Evolutionary conservation across 306 rosid genomes (phyloP), one percentile per base, ranked within the genome.

Genomic region (Quillaja saponaria): DNA sequence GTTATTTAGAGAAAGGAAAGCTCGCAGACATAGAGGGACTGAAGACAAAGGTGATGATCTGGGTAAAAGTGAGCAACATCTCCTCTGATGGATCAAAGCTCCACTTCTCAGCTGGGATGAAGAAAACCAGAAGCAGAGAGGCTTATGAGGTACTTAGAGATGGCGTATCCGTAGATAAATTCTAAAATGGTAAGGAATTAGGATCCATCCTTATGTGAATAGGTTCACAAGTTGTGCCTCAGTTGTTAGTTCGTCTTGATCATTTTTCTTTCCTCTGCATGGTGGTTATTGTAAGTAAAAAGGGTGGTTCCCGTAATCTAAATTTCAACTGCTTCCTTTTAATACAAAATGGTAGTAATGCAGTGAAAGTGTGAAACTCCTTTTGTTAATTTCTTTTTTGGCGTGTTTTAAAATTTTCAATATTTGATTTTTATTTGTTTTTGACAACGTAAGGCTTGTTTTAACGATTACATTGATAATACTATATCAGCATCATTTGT

Each of bases 1-100:
- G 95, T 25, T 89, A 81, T 71, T 69, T 92, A 69, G 96, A 92
- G 83, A 92, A 89, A 64, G 96, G 99, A 45, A 92, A 82, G 91
- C 79, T 92, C 39, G 74, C 77, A 34, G 96, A 92, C 41, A 55
- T 92, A 33, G 96, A 92, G 59, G 99, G 99, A 33, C 78, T 92
- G 38, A 92, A 92, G 77, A 92, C 99, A 2, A 92, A 92, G 71
- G 96, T 92, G 74, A 56, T 92, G 81, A 71, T 92, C 35, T 92
- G 97, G 99, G 89, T 77, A n/a, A 92, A 89, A 67, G 99, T 92
- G 35, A 70, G 89, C 1, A 7, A 64, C 41, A 85, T 92, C 68
- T 45, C 95, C 21, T 83, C 95, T 0, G 87, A 85, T 12, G 87
- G 89, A 80, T 55, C 96, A 14, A 92, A 92, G 84, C 81, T 92